Evolutionary conservation across 768 basidiomycete species (phyloP), one percentile per base, ranked within the genome.

Genomic region (Mycena alexandri): DNA sequence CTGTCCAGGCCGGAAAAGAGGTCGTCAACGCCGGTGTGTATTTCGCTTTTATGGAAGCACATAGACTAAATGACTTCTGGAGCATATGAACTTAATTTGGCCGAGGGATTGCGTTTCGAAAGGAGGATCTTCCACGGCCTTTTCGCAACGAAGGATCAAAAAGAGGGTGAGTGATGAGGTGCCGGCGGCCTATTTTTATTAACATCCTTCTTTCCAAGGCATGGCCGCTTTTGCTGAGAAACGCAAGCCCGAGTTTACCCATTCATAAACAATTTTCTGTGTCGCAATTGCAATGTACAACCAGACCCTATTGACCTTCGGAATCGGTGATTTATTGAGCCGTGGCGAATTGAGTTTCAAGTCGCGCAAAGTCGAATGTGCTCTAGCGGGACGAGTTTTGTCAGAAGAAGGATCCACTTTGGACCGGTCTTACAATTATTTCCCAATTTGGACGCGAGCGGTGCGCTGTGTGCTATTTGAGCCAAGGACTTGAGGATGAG

Each of bases 181-280:
- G 33, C 58, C 21, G n/a, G 16, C 41, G 50, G 10, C 44, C 21
- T 63, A 34, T 21, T 65, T 5, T 13, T n/a, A 46, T 46, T 53
- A 25, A 71, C 73, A 42, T 69, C n/a, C 12, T 42, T 50, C 64
- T 29, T 25, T 48, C 24, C 22, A 71, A 97, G 96, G 97, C 21
- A 99, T 99, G 97, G 77, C 84, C 24, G 97, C 97, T 22, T 99
- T 99, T 74, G 89, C 90, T 12, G 94, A 98, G 80, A 99, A 98
- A 85, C 87, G 97, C 76, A 93, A 93, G 80, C 82, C 97, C 17
- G 84, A 87, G 24, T 99, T 95, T 81, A 90, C 89, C 34, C 86
- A 96, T 79, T 77, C 80, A 48, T 86, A 72, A 77, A 36, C 19
- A 19, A 33, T 21, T 22, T 12, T 21, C 29, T 22, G 19, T 55